Conservation (phyloP, 345 rosid species). For the Salix brachista region DNA sequence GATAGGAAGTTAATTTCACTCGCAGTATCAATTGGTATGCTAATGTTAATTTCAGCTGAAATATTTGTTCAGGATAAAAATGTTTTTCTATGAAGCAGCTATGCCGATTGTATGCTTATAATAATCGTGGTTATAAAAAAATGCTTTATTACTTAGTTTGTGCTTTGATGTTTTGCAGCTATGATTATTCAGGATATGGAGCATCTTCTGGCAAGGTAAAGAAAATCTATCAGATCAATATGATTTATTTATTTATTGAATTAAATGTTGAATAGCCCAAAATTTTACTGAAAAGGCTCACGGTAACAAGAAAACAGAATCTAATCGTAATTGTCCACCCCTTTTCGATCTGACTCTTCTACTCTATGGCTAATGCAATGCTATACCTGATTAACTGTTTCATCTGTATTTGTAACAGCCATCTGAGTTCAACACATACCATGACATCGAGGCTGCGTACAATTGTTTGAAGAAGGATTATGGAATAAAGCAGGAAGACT, state of each 20-base stretch:
- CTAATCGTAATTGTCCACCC: background rate
- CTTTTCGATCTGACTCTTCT: background rate
- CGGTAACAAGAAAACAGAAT: background rate
- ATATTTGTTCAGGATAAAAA: background rate
- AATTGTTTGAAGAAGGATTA: constrained; percentile 72
- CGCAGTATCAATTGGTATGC: background rate
- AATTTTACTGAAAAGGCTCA: background rate
- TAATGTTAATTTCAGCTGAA: background rate
- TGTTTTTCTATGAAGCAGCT: background rate
- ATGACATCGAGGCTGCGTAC: constrained; percentile 89
- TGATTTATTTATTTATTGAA: background rate
- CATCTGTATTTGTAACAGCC: constrained; percentile 45
- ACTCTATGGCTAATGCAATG: background rate
- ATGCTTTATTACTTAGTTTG: background rate
- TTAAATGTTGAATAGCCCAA: background rate
- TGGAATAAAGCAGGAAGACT: constrained; percentile 67
- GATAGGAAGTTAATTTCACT: background rate
- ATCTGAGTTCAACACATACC: constrained; percentile 84
- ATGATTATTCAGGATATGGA: constrained; percentile 99
- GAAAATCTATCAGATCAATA: background rate
- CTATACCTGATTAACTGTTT: constrained; percentile 11
- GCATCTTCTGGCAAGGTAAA: constrained; percentile 95
- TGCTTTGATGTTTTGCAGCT: constrained; percentile 46
- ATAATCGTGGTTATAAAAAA: background rate
- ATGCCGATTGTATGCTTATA: background rate